These are phyloP conservation scores for Phellopilus nigrolimitatus DNA, from an alignment of 1,284 basidiomycete genomes.

Conservation along the genomic window DNA sequence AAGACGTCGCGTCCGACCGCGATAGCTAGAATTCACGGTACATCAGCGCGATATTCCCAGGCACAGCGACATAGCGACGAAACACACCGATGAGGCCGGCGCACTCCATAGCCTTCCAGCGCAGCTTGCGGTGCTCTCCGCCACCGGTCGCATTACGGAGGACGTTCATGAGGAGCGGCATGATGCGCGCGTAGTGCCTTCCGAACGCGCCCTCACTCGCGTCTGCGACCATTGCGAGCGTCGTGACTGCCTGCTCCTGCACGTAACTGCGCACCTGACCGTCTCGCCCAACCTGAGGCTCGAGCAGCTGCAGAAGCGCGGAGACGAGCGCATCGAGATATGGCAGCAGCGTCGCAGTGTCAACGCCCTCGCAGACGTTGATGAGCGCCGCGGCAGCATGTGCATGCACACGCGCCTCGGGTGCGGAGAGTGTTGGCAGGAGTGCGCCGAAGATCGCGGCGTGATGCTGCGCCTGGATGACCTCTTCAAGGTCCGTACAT, in stretches of 20 bases:
- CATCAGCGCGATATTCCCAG: background rate
- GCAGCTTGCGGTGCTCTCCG: conserved; percentile 58
- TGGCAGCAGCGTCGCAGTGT: conserved; percentile 62
- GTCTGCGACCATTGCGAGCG: conserved; percentile 80
- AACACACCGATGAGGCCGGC: conserved; percentile 69
- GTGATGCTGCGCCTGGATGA: conserved; percentile 70
- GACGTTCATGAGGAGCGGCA: conserved; percentile 71
- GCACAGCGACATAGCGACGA: background rate
- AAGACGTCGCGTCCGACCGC: conserved; percentile 77
- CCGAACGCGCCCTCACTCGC: conserved; percentile 68
- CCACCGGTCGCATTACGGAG: conserved; percentile 59
- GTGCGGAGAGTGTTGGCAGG: conserved; percentile 70
- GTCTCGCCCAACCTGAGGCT: conserved; percentile 31
- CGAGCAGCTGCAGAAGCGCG: conserved; percentile 60
- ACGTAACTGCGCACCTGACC: conserved; percentile 50
- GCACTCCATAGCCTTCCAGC: conserved; percentile 83
- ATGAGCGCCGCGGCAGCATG: conserved; percentile 84
- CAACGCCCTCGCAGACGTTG: conserved; percentile 83
- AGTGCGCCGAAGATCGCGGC: conserved; percentile 63
- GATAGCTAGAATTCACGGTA: conserved; percentile 50
- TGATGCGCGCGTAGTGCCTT: conserved; percentile 69
- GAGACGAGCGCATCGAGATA: conserved; percentile 77
- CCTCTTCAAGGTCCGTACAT: conserved; percentile 80
- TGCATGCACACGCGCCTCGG: conserved; percentile 76
- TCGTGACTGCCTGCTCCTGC: conserved; percentile 81